Conservation (phyloP, 1,139 yeast species). For the Protomyces pachydermus region DNA sequence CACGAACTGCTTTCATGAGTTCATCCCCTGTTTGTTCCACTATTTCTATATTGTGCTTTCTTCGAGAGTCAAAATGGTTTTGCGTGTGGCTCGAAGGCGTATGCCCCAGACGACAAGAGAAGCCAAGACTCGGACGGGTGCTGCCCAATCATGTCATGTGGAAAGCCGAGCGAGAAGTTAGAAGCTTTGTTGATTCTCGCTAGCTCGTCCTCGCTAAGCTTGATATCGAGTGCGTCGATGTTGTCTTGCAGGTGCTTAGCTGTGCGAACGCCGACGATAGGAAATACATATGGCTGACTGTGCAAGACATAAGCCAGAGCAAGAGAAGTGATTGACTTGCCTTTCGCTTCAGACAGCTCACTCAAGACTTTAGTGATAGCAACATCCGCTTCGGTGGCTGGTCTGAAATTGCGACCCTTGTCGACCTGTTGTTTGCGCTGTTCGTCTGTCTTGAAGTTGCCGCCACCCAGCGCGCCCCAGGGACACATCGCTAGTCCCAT, state of each 20-base stretch:
- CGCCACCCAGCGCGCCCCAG: conserved; percentile 34
- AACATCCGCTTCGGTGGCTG: conserved; percentile 29
- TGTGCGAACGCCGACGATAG: conserved; percentile 33
- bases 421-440: conserved; percentile 28
- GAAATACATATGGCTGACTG: conserved; percentile 34
- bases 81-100: not conserved
- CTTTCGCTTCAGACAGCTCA: conserved; percentile 34
- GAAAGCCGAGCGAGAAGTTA: conserved; percentile 10
- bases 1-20: too few relatives aligned
- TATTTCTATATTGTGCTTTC: too few relatives aligned
- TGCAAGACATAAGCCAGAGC: conserved; percentile 35
- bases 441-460: conserved; percentile 33
- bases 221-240: conserved; percentile 30
- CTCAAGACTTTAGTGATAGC: conserved; percentile 33
- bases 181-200: conserved; percentile 11
- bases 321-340: conserved; percentile 32
- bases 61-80: not conserved
- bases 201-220: conserved; percentile 30
- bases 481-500: conserved; percentile 35
- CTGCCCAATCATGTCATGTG: conserved; percentile 12
- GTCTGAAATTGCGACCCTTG: conserved; percentile 9
- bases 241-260: conserved; percentile 32
- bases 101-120: not conserved
- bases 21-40: too few relatives aligned
- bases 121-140: not conserved